Percentiles rank a stretch among this genome's conserved stretches.
These are phyloP conservation scores for Entophlyctis helioformis DNA, from an alignment of 192 early-diverging fungal genomes.

Conservation along the genomic window DNA sequence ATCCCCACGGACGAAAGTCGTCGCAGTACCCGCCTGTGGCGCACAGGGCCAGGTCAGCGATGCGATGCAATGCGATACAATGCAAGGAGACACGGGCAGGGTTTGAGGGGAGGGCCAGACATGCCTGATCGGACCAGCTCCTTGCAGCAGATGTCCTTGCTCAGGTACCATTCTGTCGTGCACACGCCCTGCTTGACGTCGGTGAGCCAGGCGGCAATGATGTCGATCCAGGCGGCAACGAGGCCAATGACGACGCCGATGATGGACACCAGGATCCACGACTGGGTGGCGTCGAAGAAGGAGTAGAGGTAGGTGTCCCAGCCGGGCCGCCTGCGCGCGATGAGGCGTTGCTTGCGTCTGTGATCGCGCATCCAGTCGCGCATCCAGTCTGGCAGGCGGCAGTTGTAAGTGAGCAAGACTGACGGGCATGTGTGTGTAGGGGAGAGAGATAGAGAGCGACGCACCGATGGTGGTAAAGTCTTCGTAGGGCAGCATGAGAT, in stretches of 20 bases:
- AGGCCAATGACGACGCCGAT: constrained; percentile 66
- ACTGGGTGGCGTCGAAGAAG: constrained; percentile 53
- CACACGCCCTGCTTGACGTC: constrained; percentile 83
- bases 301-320: constrained; percentile 2
- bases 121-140: too few relatives aligned
- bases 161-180: constrained; percentile 72
- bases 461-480: constrained; percentile 23
- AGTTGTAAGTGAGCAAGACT: too few relatives aligned
- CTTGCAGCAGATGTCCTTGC: constrained; percentile 83
- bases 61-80: too few relatives aligned
- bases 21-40: too few relatives aligned
- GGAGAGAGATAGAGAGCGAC: too few relatives aligned
- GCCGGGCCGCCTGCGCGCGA: constrained; percentile 1
- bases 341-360: constrained; percentile 9
- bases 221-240: constrained; percentile 78
- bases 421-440: too few relatives aligned
- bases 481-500: constrained; percentile 10
- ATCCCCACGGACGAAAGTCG: too few relatives aligned
- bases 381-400: constrained; percentile 6
- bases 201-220: constrained; percentile 78
- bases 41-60: too few relatives aligned
- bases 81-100: too few relatives aligned
- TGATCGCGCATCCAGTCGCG: constrained; percentile 31
- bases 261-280: constrained; percentile 74
- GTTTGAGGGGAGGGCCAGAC: too few relatives aligned